Conservation (phyloP, 139 green algal genomes). For the Ettlia oleoabundans region DNA sequence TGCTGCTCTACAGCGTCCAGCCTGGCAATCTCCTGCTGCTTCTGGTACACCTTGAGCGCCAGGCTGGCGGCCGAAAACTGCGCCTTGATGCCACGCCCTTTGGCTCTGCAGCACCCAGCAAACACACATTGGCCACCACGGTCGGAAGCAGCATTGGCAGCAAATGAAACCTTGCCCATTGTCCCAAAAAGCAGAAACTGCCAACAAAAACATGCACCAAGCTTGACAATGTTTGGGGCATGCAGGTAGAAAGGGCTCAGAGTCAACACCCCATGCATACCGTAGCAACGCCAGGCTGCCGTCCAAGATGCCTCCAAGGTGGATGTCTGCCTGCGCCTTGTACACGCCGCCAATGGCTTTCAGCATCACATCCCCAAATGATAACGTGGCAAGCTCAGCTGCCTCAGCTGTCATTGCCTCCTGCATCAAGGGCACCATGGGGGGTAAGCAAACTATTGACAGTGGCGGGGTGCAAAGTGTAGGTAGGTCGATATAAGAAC, state of each 20-base stretch:
- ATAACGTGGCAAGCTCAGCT: conserved; percentile 62
- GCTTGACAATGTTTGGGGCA: too few relatives aligned
- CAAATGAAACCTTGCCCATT: background rate
- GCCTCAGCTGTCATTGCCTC: conserved; percentile 70
- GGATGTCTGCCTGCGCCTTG: conserved; percentile 76
- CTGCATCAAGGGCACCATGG: conserved; percentile 37
- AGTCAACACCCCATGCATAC: conserved; percentile 1
- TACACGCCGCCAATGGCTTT: conserved; percentile 85
- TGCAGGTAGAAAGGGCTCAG: too few relatives aligned
- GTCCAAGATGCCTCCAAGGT: conserved; percentile 68
- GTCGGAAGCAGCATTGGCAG: too few relatives aligned
- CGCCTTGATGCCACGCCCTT: conserved; percentile 67
- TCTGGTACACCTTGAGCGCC: conserved; percentile 74
- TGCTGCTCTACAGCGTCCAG: conserved; percentile 34
- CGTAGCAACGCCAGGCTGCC: conserved; percentile 57
- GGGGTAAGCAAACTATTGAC: background rate
- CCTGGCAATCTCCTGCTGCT: conserved; percentile 73
- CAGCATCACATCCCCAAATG: conserved; percentile 89
- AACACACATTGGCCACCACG: too few relatives aligned
- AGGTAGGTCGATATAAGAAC: too few relatives aligned
- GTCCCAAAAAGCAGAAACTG: background rate
- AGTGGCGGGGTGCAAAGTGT: background rate
- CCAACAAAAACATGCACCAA: background rate
- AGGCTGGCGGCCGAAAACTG: conserved; percentile 64
- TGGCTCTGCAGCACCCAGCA: conserved; percentile 29